phyloP scores from a whole-genome alignment of 352 stramenopile genomes.

The Pythium vanterpoolii region DNA sequence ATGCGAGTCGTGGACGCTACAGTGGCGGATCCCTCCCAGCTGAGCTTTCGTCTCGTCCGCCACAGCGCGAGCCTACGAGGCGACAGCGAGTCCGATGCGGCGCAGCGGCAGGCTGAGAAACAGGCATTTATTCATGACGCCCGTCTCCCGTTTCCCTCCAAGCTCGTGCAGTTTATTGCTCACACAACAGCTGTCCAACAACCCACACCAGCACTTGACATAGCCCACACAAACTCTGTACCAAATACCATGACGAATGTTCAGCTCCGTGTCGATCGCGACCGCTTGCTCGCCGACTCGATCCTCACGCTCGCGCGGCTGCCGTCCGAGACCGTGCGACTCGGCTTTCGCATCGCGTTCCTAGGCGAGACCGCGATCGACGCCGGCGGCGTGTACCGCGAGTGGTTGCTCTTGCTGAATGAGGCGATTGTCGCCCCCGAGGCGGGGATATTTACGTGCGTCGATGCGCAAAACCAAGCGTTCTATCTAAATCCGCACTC shows the following conservation, averaged over 20 bases:
- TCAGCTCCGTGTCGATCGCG: slow-evolving; percentile 12
- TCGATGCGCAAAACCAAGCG: slow-evolving; percentile 42
- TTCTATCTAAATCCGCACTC: slow-evolving; percentile 74
- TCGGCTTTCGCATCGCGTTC: slow-evolving; percentile 77
- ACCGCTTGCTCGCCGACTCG: slow-evolving; percentile 55
- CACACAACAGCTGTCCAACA: not conserved
- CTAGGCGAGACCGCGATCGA: slow-evolving; percentile 68
- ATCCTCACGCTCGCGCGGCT: slow-evolving; percentile 54
- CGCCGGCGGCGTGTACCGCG: slow-evolving; percentile 77
- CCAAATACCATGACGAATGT: not conserved
- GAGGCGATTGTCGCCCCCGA: slow-evolving; percentile 45
- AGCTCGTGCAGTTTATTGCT: slow-evolving; percentile 15
- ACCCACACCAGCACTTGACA: not conserved
- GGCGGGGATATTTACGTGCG: slow-evolving; percentile 52
- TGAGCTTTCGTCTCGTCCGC: not conserved
- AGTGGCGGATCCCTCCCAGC: not conserved
- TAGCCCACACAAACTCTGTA: not conserved
- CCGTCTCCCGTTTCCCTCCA: slow-evolving; percentile 12
- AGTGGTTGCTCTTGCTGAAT: slow-evolving; percentile 87
- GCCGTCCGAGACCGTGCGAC: slow-evolving; percentile 34
- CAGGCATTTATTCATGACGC: slow-evolving; percentile 10
- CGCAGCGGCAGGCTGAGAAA: slow-evolving; percentile 1
- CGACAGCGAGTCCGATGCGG: not conserved
- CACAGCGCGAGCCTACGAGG: not conserved
- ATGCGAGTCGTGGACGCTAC: slow-evolving; percentile 6